These are phyloP conservation scores for Pulveroboletus ravenelii DNA, from an alignment of 768 basidiomycete species.

Conservation along the genomic window DNA sequence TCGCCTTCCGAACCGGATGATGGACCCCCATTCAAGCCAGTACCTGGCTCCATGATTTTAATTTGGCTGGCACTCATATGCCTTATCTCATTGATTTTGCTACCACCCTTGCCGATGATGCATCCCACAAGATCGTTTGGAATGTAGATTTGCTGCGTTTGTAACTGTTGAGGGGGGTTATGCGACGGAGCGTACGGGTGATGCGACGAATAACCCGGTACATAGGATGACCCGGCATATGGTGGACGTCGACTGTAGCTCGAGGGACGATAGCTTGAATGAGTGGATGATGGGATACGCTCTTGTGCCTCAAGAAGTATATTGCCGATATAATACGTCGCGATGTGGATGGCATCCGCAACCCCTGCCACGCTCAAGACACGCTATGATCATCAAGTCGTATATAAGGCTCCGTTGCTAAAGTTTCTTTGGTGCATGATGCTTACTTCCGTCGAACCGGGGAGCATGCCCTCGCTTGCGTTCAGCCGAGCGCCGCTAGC, in stretches of 20 bases:
- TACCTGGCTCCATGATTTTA: slow-evolving; percentile 98
- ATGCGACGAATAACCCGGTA: slow-evolving; percentile 53
- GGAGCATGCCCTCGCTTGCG: slow-evolving; percentile 97
- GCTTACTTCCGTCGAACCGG: slow-evolving; percentile 95
- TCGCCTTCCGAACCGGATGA: slow-evolving; percentile 79
- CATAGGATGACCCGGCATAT: slow-evolving; percentile 58
- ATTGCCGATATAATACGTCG: slow-evolving; percentile 98
- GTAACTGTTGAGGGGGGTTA: slow-evolving; percentile 67
- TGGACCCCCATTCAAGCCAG: slow-evolving; percentile 67
- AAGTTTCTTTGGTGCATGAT: not conserved
- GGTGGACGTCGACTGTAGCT: slow-evolving; percentile 47
- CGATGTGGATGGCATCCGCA: slow-evolving; percentile 98
- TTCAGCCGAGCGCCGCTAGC: slow-evolving; percentile 95
- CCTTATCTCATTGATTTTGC: slow-evolving; percentile 98
- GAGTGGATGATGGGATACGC: slow-evolving; percentile 64
- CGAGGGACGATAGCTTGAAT: slow-evolving; percentile 61
- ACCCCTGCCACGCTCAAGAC: slow-evolving; percentile 97
- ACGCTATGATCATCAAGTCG: slow-evolving; percentile 50
- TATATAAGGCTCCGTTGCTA: slow-evolving; percentile 6
- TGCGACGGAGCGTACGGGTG: slow-evolving; percentile 48
- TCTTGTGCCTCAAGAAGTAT: slow-evolving; percentile 93
- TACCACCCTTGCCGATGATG: slow-evolving; percentile 97
- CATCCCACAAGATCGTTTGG: slow-evolving; percentile 96
- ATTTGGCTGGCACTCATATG: slow-evolving; percentile 94
- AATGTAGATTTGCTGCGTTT: slow-evolving; percentile 97